phyloP scores from a whole-genome alignment of 768 basidiomycete species.

The Lentinula guzmanii region DNA sequence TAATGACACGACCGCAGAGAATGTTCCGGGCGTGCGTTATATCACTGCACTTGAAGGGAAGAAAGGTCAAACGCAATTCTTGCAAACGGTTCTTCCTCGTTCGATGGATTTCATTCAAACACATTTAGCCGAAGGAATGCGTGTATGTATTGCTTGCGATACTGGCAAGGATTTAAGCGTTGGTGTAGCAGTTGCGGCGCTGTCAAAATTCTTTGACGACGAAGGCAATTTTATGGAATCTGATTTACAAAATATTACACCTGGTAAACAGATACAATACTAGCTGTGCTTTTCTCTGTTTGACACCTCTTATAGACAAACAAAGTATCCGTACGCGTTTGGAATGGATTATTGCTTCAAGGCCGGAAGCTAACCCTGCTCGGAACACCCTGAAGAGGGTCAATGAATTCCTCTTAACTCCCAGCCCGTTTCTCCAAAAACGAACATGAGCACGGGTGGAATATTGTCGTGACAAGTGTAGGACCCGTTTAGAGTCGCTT shows the following conservation, averaged over 20 bases:
- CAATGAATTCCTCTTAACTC: slow-evolving; percentile 66
- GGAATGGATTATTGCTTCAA: slow-evolving; percentile 80
- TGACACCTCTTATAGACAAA: slow-evolving; percentile 36
- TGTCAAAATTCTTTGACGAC: slow-evolving; percentile 55
- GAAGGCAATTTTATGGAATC: slow-evolving; percentile 27
- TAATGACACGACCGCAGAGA: background rate
- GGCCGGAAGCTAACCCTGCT: slow-evolving; percentile 77
- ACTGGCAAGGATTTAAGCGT: slow-evolving; percentile 58
- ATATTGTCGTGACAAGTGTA: background rate
- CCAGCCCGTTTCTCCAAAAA: slow-evolving; percentile 7
- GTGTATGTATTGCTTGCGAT: slow-evolving; percentile 47
- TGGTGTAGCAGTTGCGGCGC: slow-evolving; percentile 54
- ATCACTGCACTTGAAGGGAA: slow-evolving; percentile 38
- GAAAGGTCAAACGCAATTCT: slow-evolving; percentile 44
- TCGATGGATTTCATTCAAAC: slow-evolving; percentile 39
- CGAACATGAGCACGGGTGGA: background rate
- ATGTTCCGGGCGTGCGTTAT: slow-evolving; percentile 1
- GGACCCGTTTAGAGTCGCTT: slow-evolving; percentile 1
- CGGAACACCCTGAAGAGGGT: slow-evolving; percentile 74
- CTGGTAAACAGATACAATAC: background rate
- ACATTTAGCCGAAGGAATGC: slow-evolving; percentile 27
- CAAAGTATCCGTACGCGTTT: slow-evolving; percentile 62
- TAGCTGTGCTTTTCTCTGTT: background rate
- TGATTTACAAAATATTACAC: background rate
- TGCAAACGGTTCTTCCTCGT: slow-evolving; percentile 41